Percentiles rank a stretch among this genome's conserved stretches.
These are phyloP conservation scores for Penicillium sp. DNA, from an alignment of 2,329 filamentous ascomycete species.

Conservation along the genomic window DNA sequence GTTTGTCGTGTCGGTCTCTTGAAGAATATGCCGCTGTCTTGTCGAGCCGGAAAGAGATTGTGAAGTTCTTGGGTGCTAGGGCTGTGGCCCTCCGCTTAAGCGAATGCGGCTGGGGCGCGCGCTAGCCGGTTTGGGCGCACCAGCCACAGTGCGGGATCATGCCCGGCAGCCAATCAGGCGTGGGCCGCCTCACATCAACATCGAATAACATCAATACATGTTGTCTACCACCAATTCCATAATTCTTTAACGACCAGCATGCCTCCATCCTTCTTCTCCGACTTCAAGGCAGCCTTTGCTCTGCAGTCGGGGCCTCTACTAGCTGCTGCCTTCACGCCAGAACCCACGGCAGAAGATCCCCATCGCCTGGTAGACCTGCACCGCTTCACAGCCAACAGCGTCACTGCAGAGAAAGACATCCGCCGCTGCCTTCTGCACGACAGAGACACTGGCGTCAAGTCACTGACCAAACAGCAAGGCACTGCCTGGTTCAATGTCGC, in stretches of 20 bases:
- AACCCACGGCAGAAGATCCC: slow-evolving; percentile 59
- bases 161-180: slow-evolving; percentile 12
- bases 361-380: slow-evolving; percentile 67
- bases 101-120: slow-evolving; percentile 26
- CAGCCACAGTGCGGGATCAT: slow-evolving; percentile 15
- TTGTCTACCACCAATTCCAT: no score
- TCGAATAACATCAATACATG: slow-evolving; percentile 2
- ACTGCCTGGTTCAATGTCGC: slow-evolving; percentile 87
- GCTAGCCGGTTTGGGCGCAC: slow-evolving; percentile 24
- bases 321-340: slow-evolving; percentile 70
- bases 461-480: slow-evolving; percentile 63
- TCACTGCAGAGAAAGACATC: slow-evolving; percentile 65
- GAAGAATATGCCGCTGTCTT: slow-evolving; percentile 31
- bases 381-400: slow-evolving; percentile 64
- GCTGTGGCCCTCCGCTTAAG: slow-evolving; percentile 44
- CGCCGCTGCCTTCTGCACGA: slow-evolving; percentile 66
- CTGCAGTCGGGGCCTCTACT: slow-evolving; percentile 67
- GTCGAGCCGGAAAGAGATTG: slow-evolving; percentile 33
- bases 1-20: slow-evolving; percentile 41
- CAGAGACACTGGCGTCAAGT: slow-evolving; percentile 50
- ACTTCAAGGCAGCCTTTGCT: slow-evolving; percentile 67
- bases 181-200: neutral
- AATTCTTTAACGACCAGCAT: no score
- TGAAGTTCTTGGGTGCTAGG: slow-evolving; percentile 40
- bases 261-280: slow-evolving; percentile 64